Conservation (phyloP, 1,284 basidiomycete species). For the Abortiporus biennis region DNA sequence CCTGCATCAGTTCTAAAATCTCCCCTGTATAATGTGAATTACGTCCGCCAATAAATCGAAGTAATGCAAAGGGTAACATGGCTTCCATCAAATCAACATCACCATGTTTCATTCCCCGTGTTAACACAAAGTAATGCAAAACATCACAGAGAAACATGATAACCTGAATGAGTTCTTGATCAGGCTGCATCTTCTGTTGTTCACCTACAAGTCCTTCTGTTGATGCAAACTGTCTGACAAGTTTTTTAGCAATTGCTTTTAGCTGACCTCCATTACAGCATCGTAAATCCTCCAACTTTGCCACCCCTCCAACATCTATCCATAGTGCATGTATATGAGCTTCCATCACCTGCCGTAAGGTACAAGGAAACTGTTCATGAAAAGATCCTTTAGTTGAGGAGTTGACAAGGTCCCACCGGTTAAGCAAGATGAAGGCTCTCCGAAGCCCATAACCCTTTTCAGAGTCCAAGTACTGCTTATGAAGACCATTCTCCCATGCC, state of each 20-base stretch:
- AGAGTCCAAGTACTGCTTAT: slow-evolving; percentile 1
- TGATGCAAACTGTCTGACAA: slow-evolving; percentile 12
- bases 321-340: background rate
- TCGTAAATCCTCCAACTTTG: background rate
- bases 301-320: background rate
- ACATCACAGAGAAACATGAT: slow-evolving; percentile 29
- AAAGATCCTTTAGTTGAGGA: background rate
- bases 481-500: slow-evolving; percentile 4
- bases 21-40: slow-evolving; percentile 28
- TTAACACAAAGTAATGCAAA: slow-evolving; percentile 27
- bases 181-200: slow-evolving; percentile 19
- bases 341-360: background rate
- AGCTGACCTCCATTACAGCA: background rate
- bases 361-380: background rate
- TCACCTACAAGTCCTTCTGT: slow-evolving; percentile 4
- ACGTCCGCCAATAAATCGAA: slow-evolving; percentile 24
- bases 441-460: background rate
- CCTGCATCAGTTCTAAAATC: slow-evolving; percentile 30
- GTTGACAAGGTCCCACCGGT: background rate
- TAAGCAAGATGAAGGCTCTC: background rate
- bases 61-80: slow-evolving; percentile 22
- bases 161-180: slow-evolving; percentile 15
- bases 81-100: slow-evolving; percentile 32
- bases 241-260: background rate
- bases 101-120: slow-evolving; percentile 27